Percentiles rank a stretch among this genome's conserved stretches.
These are phyloP conservation scores for Aspergillus quadricinctus DNA, from an alignment of 2,329 filamentous ascomycete species.

Conservation along the genomic window DNA sequence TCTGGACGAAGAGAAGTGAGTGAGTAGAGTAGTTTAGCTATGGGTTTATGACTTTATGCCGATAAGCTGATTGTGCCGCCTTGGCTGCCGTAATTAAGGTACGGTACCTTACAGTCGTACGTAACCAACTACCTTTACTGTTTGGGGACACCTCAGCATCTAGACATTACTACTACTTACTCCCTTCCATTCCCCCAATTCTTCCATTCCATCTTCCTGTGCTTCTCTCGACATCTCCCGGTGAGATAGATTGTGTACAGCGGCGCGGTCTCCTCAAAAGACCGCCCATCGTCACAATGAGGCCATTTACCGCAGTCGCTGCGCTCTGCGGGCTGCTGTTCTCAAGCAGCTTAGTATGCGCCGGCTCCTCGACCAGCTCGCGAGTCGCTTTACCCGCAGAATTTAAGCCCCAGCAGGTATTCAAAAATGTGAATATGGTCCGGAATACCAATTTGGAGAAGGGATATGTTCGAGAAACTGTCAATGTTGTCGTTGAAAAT, in stretches of 20 bases:
- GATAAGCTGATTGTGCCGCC: conserved; percentile 5
- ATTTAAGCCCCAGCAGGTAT: conserved; percentile 84
- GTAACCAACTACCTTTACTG: not conserved
- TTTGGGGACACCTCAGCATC: not conserved
- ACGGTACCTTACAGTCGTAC: not conserved
- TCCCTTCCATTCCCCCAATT: not conserved
- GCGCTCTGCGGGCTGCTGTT: conserved; percentile 34
- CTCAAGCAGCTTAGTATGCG: conserved; percentile 30
- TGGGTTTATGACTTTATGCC: conserved; percentile 2
- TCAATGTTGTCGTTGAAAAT: conserved; percentile 95
- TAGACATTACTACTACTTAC: not conserved
- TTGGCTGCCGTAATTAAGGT: not conserved
- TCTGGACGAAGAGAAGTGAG: not conserved
- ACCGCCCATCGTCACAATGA: conserved; percentile 35
- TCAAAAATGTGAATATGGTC: conserved; percentile 89
- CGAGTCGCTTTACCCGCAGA: conserved; percentile 36
- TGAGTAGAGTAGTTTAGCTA: not conserved
- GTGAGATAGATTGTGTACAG: conserved; percentile 18
- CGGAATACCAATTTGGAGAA: conserved; percentile 90
- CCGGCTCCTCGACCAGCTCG: conserved; percentile 27
- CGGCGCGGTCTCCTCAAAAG: conserved; percentile 23
- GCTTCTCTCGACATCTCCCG: not conserved
- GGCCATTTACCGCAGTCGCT: conserved; percentile 33
- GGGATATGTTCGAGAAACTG: conserved; percentile 79
- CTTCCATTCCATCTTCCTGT: not conserved